Conservation (phyloP, 179 eudicot species). For the Monotropa hypopitys region DNA sequence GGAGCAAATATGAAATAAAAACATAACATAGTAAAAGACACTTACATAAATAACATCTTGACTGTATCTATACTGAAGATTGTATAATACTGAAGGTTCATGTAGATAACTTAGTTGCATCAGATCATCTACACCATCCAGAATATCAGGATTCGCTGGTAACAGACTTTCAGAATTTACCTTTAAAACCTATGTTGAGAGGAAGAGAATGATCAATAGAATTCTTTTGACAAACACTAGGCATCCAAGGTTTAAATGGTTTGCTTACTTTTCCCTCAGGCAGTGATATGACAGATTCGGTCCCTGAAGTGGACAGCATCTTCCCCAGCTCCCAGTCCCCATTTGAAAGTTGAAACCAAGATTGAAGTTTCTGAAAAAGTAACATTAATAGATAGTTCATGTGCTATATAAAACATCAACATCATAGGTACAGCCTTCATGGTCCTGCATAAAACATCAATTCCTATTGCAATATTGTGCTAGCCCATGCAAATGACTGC, state of each 20-base stretch:
- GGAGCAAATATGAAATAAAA: not conserved
- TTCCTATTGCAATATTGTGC: not conserved
- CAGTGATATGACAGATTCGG: conserved; percentile 53
- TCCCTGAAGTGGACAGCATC: conserved; percentile 50
- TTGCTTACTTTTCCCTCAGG: conserved; percentile 72
- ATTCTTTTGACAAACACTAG: not conserved
- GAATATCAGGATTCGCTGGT: conserved; percentile 94
- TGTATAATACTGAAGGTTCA: conserved; percentile 91
- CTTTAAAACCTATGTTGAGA: conserved; percentile 51
- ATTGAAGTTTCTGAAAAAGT: conserved; percentile 65
- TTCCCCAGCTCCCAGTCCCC: conserved; percentile 90
- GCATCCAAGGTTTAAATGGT: not conserved
- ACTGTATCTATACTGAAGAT: conserved; percentile 79
- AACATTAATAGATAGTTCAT: conserved; percentile 10
- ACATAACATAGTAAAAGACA: conserved; percentile 8
- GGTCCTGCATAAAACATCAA: not conserved
- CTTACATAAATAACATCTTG: conserved; percentile 79
- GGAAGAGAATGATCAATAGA: not conserved
- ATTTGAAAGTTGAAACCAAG: conserved; percentile 80
- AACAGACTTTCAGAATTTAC: conserved; percentile 57
- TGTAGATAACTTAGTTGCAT: conserved; percentile 92
- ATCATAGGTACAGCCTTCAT: not conserved
- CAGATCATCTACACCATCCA: conserved; percentile 97
- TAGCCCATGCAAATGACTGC: not conserved
- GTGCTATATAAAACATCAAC: not conserved